Percentiles rank a stretch among this genome's conserved stretches.
These are phyloP conservation scores for Dicorynia guianensis DNA, from an alignment of 306 rosid genomes.

Conservation along the genomic window DNA sequence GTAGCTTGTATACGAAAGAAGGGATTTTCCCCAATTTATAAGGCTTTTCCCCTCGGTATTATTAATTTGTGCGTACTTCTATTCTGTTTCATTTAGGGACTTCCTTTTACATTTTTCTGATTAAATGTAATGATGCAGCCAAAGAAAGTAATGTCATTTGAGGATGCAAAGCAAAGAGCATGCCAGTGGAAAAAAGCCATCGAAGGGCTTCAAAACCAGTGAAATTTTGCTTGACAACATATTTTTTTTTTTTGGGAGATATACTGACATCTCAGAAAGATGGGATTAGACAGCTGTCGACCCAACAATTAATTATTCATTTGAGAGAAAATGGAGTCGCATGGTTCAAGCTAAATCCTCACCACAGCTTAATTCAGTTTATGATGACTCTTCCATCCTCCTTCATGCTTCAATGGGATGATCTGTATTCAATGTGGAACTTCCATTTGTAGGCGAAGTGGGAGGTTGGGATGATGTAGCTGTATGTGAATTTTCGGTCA, in stretches of 20 bases:
- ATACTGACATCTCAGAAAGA: conserved; percentile 39
- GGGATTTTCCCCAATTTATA: background rate
- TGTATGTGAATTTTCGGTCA: conserved; percentile 12
- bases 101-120: conserved; percentile 23
- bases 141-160: conserved; percentile 65
- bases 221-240: conserved; percentile 37
- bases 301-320: conserved; percentile 37
- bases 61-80: background rate
- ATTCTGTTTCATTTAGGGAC: background rate
- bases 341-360: background rate
- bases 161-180: conserved; percentile 71
- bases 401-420: conserved; percentile 32
- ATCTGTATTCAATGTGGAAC: conserved; percentile 28
- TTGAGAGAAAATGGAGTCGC: conserved; percentile 40
- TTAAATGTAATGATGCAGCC: conserved; percentile 50
- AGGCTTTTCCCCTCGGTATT: background rate
- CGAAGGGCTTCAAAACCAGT: conserved; percentile 71
- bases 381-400: conserved; percentile 1
- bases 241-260: conserved; percentile 38
- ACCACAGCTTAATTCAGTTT: conserved; percentile 9
- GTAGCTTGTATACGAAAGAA: background rate
- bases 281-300: conserved; percentile 28
- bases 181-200: conserved; percentile 80
- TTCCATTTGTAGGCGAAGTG: conserved; percentile 27
- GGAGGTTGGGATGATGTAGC: conserved; percentile 29